Evolutionary conservation across 2,329 filamentous ascomycete genomes (phyloP).

Genomic region (Coniochaeta sp.): DNA sequence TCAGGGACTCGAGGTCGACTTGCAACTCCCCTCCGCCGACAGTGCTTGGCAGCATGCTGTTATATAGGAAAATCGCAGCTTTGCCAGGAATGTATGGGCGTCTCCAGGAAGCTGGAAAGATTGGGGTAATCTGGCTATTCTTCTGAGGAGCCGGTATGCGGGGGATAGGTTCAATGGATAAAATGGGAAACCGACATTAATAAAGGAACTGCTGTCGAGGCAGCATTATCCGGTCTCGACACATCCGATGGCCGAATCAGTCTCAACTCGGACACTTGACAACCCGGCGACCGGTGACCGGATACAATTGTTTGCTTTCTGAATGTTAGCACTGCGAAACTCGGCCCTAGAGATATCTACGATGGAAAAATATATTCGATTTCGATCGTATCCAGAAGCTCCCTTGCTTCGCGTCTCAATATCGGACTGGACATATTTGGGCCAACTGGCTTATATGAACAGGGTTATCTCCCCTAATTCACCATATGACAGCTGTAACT

Average conservation of each 20-base stretch:
- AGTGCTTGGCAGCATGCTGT: neutral
- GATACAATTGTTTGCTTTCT: neutral
- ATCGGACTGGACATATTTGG: too few relatives aligned
- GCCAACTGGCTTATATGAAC: too few relatives aligned
- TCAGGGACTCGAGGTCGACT: neutral
- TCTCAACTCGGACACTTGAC: neutral
- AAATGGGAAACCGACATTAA: neutral
- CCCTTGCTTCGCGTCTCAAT: too few relatives aligned
- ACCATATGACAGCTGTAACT: too few relatives aligned
- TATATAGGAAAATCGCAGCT: slow-evolving; percentile 1
- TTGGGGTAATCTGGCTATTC: neutral
- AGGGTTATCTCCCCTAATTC: too few relatives aligned
- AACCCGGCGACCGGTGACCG: neutral
- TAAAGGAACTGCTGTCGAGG: neutral
- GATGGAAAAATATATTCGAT: too few relatives aligned
- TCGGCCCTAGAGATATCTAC: neutral
- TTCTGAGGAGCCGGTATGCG: neutral
- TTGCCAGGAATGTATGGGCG: neutral
- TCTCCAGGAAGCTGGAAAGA: neutral
- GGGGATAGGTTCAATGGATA: neutral
- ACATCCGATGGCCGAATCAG: neutral
- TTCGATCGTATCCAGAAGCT: too few relatives aligned
- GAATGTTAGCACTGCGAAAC: neutral
- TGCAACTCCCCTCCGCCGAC: neutral
- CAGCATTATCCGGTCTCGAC: neutral